Evolutionary conservation across 345 rosid genomes (phyloP), one percentile per base, ranked within the genome.

Genomic region (Cardamine occulta): DNA sequence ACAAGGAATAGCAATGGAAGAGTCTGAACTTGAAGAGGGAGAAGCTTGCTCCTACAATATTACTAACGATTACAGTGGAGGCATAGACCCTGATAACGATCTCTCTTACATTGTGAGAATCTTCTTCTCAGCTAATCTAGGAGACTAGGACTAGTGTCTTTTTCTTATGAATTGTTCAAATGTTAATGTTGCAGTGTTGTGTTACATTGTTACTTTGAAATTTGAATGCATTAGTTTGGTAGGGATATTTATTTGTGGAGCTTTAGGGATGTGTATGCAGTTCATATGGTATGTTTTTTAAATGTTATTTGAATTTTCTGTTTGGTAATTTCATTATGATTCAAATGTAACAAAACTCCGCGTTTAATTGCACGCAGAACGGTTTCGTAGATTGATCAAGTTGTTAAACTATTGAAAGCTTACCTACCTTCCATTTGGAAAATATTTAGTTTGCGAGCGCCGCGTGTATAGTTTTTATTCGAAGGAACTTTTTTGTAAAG

Each of bases 51-150:
- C 87, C 18, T 86, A 85, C 67, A 79, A 82, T 76, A 79, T 79
- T 66, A 74, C 84, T 80, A 84, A 80, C 63, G 86, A 85, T 73
- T 81, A 76, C 70, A 79, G 66, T 79, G 82, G 80, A 48, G 72
- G 61, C 79, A 45, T 88, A 37, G 97, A 88, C 91, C 94, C 89
- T 32, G 96, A 87, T 82, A 70, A 70, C 78, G 88, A 83, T 83
- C 91, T 87, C 79, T 82, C 96, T 75, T 93, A 93, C 86, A 81
- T 93, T 68, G 98, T 93, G 84, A 83, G 94, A 24, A 24, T 74
- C 45, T 66, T 59, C 13, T 15, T 59, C 74, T 68, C 19, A 19
- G 8, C 45, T 73, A 1, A 6, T 24, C n/a, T 35, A 8, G 31
- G 31, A 28, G 31, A 28, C 31, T 28, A 28, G 0, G 31, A 12